Percentiles rank a stretch among this genome's conserved stretches.
phyloP scores from a whole-genome alignment of 495 filamentous ascomycete genomes.

The Darksidea phi region DNA sequence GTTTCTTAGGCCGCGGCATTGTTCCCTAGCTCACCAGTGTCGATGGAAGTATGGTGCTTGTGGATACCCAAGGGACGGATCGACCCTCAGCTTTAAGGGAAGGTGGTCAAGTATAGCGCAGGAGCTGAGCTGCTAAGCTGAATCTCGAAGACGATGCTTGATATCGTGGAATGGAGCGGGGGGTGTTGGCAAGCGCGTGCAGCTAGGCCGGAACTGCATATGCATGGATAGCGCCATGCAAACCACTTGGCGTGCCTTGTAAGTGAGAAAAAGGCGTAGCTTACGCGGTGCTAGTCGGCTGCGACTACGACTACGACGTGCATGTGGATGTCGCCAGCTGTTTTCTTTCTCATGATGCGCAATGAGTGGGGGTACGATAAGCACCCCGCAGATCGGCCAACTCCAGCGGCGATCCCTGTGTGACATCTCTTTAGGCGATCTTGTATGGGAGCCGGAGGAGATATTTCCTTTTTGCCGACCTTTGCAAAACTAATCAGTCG shows the following conservation, averaged over 20 bases:
- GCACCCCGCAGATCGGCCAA: neutral
- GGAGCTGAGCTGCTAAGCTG: conserved; percentile 22
- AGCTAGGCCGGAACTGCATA: conserved; percentile 4
- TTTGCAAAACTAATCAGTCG: no score
- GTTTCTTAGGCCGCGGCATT: conserved; percentile 48
- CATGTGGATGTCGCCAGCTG: neutral
- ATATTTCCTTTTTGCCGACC: no score
- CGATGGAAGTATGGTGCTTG: conserved; percentile 1
- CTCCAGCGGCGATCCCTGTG: no score
- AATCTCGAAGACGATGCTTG: neutral
- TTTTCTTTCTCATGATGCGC: neutral
- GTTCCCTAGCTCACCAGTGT: neutral
- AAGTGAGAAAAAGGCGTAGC: no score
- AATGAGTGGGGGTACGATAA: neutral
- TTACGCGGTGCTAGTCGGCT: no score
- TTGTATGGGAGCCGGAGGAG: no score
- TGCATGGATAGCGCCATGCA: conserved; percentile 22
- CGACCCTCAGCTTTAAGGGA: conserved; percentile 16
- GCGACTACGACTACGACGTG: conserved; percentile 17
- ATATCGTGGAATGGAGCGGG: conserved; percentile 11
- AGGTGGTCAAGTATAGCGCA: neutral
- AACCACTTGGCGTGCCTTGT: no score
- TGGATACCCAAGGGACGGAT: conserved; percentile 5
- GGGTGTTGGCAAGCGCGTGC: neutral
- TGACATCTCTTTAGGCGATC: no score